Conservation (phyloP, 306 rosid species). For the Alnus rubra region DNA sequence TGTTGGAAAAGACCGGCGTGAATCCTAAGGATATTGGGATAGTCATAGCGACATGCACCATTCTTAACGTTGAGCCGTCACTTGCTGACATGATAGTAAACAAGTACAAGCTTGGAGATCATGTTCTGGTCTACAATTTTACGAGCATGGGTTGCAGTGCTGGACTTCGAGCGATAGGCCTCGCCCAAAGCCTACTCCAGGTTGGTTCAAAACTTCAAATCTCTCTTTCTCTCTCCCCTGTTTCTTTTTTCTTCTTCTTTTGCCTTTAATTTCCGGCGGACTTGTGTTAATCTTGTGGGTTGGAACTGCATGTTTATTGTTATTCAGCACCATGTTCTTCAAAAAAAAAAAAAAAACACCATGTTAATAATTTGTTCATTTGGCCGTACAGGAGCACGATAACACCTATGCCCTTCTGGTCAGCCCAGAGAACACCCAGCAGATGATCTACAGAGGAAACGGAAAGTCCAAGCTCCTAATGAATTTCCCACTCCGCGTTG, state of each 20-base stretch:
- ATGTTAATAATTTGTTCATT: not conserved
- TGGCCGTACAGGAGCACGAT: not conserved
- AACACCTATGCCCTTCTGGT: slow-evolving; percentile 1
- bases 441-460: not conserved
- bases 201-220: not conserved
- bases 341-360: no score
- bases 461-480: not conserved
- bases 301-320: no score
- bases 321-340: no score
- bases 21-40: not conserved
- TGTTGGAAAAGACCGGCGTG: not conserved
- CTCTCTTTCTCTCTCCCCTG: not conserved
- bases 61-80: not conserved
- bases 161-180: not conserved
- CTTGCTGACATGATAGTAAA: not conserved
- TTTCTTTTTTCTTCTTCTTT: not conserved
- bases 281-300: no score
- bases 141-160: not conserved
- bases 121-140: not conserved
- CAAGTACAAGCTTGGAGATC: not conserved
- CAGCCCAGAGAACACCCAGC: not conserved
- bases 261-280: not conserved
- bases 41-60: not conserved
- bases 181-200: not conserved
- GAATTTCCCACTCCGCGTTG: not conserved